phyloP scores from a whole-genome alignment of 805 yeast species.

The Candida qinlingensis region DNA sequence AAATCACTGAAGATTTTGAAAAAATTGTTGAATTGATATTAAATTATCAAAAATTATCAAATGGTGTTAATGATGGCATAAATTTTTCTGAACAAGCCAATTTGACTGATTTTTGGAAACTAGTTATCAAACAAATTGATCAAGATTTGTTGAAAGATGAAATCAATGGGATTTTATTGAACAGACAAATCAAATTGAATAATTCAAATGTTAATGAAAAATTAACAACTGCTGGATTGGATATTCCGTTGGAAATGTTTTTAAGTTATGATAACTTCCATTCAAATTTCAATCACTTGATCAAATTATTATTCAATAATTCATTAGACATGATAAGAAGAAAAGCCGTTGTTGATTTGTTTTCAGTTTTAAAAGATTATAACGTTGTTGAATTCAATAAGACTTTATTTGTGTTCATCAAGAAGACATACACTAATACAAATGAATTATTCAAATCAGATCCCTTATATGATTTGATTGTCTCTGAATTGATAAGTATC shows the following conservation, averaged over 20 bases:
- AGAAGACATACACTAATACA: constrained; percentile 21
- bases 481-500: constrained; percentile 32
- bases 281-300: constrained; percentile 18
- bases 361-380: constrained; percentile 19
- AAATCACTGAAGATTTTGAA: constrained; percentile 1
- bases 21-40: constrained; percentile 9
- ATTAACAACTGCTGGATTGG: constrained; percentile 3
- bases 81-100: constrained; percentile 1
- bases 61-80: not conserved
- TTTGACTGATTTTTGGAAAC: constrained; percentile 8
- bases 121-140: not conserved
- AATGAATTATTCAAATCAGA: constrained; percentile 33
- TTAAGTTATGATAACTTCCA: constrained; percentile 13
- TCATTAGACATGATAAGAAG: constrained; percentile 6
- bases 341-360: constrained; percentile 11
- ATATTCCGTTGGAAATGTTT: constrained; percentile 11
- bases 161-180: constrained; percentile 2
- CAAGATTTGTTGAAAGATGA: constrained; percentile 6
- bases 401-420: constrained; percentile 22
- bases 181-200: not conserved
- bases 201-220: not conserved
- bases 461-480: constrained; percentile 32
- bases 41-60: constrained; percentile 2
- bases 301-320: constrained; percentile 17
- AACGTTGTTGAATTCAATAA: constrained; percentile 24